phyloP scores from a whole-genome alignment of 345 rosid genomes.

The thale cress (Arabidopsis thaliana) region DNA sequence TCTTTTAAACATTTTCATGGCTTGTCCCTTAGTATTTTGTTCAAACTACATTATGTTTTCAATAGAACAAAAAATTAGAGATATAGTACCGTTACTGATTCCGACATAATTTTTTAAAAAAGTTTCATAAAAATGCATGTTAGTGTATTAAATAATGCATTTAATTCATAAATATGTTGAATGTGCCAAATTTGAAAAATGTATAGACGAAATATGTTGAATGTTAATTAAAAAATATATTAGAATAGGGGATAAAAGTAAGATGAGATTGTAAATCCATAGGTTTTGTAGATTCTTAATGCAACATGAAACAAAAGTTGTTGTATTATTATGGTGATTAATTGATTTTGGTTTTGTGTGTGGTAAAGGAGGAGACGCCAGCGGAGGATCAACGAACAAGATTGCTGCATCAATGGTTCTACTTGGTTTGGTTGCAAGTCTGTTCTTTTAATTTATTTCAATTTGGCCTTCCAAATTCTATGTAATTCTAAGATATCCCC shows the following conservation, averaged over 20 bases:
- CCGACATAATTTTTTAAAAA: neutral
- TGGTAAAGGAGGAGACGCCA: conserved; percentile 23
- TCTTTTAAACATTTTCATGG: neutral
- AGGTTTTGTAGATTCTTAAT: neutral
- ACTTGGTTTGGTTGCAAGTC: conserved; percentile 39
- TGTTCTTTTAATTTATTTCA: conserved; percentile 8
- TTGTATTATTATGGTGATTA: neutral
- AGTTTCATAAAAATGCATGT: neutral
- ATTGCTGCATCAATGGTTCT: conserved; percentile 35
- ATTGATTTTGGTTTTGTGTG: neutral
- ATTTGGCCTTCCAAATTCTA: neutral
- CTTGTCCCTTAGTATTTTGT: neutral
- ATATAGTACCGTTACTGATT: neutral
- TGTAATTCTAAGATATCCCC: neutral
- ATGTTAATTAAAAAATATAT: too few relatives aligned
- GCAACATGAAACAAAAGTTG: neutral
- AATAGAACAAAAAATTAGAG: neutral
- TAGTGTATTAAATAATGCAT: neutral
- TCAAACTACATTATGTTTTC: neutral
- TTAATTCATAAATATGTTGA: too few relatives aligned
- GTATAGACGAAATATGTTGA: too few relatives aligned
- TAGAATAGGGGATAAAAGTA: too few relatives aligned
- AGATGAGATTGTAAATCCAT: too few relatives aligned
- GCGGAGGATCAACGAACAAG: conserved; percentile 38
- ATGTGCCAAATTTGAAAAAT: too few relatives aligned